Evolutionary conservation across 1,284 basidiomycete genomes (phyloP).

Genomic region (Neonothopanus nambi): DNA sequence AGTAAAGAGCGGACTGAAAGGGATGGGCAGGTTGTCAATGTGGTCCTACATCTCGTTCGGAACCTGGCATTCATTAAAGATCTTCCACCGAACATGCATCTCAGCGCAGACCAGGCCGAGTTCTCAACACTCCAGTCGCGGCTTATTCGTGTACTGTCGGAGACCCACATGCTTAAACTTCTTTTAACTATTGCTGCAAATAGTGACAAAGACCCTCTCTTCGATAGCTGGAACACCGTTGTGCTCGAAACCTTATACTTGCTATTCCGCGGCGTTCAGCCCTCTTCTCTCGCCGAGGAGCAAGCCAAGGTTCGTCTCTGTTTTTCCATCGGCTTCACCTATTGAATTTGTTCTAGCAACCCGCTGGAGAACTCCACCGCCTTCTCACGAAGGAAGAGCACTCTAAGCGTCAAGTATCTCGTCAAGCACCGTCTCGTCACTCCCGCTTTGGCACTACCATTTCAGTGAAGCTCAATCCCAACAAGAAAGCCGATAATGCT

Average conservation of each 20-base stretch:
- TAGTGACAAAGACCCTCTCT: conserved; percentile 66
- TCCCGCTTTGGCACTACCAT: conserved; percentile 94
- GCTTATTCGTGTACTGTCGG: conserved; percentile 70
- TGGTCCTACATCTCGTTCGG: conserved; percentile 87
- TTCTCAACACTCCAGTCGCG: conserved; percentile 76
- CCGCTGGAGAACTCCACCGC: conserved; percentile 63
- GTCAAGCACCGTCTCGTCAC: conserved; percentile 78
- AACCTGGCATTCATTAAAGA: conserved; percentile 92
- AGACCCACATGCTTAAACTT: conserved; percentile 76
- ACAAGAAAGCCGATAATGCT: conserved; percentile 36
- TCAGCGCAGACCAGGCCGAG: conserved; percentile 75
- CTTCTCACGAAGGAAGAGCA: conserved; percentile 75
- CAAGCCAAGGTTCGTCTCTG: conserved; percentile 61
- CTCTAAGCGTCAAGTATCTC: conserved; percentile 54
- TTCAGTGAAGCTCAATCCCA: conserved; percentile 66
- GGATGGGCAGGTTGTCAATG: conserved; percentile 84
- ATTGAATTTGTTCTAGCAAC: conserved; percentile 48
- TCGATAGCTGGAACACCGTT: conserved; percentile 84
- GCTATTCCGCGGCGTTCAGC: conserved; percentile 76
- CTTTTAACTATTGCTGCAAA: conserved; percentile 84
- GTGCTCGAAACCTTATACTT: conserved; percentile 90
- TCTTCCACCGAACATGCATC: conserved; percentile 63
- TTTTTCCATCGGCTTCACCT: conserved; percentile 9
- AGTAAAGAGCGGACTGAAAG: conserved; percentile 69
- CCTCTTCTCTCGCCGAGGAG: conserved; percentile 62